Percentiles rank a stretch among this genome's conserved stretches.
phyloP scores from a whole-genome alignment of 208 protist genomes.

The Acanthamoeba royreba region DNA sequence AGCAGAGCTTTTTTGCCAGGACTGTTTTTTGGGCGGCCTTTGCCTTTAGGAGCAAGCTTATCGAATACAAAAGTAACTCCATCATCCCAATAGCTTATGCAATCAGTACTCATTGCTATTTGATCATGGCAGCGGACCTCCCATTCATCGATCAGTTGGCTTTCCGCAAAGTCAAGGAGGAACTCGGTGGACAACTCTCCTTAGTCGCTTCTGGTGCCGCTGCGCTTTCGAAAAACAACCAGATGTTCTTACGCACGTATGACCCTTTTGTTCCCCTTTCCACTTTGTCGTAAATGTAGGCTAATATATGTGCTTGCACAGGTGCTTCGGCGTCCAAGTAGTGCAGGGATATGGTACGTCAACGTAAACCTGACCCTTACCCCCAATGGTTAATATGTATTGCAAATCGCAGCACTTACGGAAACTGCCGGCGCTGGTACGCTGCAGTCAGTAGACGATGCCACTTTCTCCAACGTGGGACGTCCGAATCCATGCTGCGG shows the following conservation, averaged over 20 bases:
- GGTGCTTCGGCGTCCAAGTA: neutral
- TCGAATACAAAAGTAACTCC: neutral
- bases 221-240: neutral
- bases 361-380: neutral
- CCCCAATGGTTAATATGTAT: neutral
- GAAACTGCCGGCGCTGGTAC: neutral
- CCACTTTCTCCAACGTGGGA: neutral
- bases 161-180: neutral
- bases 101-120: neutral
- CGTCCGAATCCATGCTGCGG: neutral
- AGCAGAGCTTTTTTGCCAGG: neutral
- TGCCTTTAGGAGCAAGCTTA: neutral
- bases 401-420: neutral
- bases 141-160: neutral
- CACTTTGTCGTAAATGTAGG: too few relatives aligned
- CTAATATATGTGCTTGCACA: neutral
- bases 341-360: neutral
- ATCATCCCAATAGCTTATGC: neutral
- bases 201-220: constrained; percentile 16
- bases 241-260: constrained; percentile 14
- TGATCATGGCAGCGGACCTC: neutral
- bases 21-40: constrained; percentile 28
- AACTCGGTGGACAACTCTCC: neutral
- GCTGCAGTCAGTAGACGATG: neutral
- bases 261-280: neutral